phyloP scores from a whole-genome alignment of 176 grass and related monocot species.

The Puccinellia tenuiflora region DNA sequence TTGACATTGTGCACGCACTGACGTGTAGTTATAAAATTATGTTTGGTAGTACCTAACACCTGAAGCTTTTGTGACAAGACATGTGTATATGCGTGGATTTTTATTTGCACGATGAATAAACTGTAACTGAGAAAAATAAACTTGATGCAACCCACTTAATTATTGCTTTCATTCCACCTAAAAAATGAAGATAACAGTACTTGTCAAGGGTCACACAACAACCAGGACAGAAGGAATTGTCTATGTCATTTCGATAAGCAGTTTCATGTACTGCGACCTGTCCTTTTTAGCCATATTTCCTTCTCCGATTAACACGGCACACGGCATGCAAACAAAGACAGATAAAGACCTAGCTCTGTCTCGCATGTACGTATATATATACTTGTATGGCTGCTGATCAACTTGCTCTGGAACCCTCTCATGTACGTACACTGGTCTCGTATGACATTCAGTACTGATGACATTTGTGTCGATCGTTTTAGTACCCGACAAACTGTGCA shows the following conservation, averaged over 20 bases:
- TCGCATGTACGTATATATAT: background rate
- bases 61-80: too few species aligned
- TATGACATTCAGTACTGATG: background rate
- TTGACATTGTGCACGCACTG: constrained; percentile 12
- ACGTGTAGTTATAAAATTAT: too few species aligned
- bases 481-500: background rate
- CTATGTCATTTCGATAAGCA: background rate
- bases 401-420: background rate
- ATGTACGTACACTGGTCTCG: background rate
- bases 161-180: background rate
- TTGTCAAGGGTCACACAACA: background rate
- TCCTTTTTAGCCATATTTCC: background rate
- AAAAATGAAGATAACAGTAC: background rate
- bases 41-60: constrained; percentile 3
- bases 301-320: background rate
- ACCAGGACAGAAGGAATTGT: background rate
- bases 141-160: background rate
- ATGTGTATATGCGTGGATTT: too few species aligned
- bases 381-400: background rate
- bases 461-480: background rate
- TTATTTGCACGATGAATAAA: too few species aligned
- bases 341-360: background rate
- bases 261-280: background rate
- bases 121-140: too few species aligned
- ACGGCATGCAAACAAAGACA: background rate